Evolutionary conservation across 495 filamentous ascomycete species (phyloP).

Genomic region (Aspergillus sclerotioniger): DNA sequence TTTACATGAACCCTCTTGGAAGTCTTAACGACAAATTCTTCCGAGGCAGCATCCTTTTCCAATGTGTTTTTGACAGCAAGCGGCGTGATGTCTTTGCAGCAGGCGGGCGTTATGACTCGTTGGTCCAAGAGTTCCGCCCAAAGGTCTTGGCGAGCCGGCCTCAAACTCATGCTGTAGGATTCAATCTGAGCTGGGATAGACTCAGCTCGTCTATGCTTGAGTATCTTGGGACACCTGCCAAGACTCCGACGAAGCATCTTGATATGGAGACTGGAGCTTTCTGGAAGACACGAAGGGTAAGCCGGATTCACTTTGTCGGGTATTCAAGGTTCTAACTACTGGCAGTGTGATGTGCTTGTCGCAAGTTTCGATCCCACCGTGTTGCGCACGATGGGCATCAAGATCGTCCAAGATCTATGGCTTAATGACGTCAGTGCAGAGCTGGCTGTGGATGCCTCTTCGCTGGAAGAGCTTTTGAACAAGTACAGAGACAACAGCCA

Average conservation of each 20-base stretch:
- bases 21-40: conserved; percentile 94
- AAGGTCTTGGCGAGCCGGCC: conserved; percentile 37
- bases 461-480: conserved; percentile 66
- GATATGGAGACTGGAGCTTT: conserved; percentile 49
- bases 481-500: conserved; percentile 72
- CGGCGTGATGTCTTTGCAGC: conserved; percentile 84
- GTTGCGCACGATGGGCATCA: conserved; percentile 70
- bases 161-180: conserved; percentile 76
- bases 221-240: conserved; percentile 58
- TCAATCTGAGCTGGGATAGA: conserved; percentile 87
- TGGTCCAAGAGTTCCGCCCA: conserved; percentile 60
- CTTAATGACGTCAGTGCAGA: conserved; percentile 84
- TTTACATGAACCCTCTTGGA: conserved; percentile 81
- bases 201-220: conserved; percentile 64
- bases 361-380: conserved; percentile 78
- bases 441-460: conserved; percentile 72
- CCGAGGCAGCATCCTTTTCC: conserved; percentile 80
- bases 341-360: conserved; percentile 81
- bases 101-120: conserved; percentile 85
- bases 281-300: conserved; percentile 63
- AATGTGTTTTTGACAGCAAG: conserved; percentile 87
- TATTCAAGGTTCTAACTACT: conserved; percentile 5
- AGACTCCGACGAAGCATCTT: conserved; percentile 64
- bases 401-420: conserved; percentile 79
- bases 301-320: conserved; percentile 16